phyloP scores from a whole-genome alignment of 768 basidiomycete genomes.

The Mycena leptocephala region DNA sequence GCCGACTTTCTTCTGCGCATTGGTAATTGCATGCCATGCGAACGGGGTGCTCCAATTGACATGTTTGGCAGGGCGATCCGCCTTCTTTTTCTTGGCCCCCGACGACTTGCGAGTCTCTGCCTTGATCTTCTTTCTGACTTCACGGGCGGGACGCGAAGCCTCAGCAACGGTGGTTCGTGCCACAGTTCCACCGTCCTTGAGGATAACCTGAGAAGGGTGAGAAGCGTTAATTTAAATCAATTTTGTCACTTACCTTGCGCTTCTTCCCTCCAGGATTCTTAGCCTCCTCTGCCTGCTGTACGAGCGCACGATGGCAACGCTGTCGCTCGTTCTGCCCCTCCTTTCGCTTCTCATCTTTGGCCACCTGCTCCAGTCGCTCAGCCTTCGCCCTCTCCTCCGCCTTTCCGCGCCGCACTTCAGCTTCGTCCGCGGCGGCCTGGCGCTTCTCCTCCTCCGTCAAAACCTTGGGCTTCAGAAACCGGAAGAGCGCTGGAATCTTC shows the following conservation, averaged over 20 bases:
- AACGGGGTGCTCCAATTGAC: constrained; percentile 27
- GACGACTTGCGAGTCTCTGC: background rate
- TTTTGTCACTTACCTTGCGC: background rate
- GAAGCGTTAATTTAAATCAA: background rate
- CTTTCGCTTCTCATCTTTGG: constrained; percentile 3
- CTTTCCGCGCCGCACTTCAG: constrained; percentile 1
- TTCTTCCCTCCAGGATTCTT: constrained; percentile 11
- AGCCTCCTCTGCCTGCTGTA: background rate
- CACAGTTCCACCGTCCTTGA: background rate
- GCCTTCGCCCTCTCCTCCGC: background rate
- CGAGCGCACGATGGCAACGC: background rate
- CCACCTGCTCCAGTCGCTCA: background rate
- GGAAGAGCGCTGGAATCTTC: constrained; percentile 3
- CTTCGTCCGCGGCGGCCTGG: background rate
- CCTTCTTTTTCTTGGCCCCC: constrained; percentile 13
- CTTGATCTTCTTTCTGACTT: constrained; percentile 21
- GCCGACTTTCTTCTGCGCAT: background rate
- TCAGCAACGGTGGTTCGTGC: constrained; percentile 8
- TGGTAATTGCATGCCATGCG: constrained; percentile 8
- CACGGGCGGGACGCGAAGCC: constrained; percentile 18
- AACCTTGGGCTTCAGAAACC: constrained; percentile 22
- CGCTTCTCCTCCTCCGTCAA: constrained; percentile 12
- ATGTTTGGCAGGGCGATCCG: constrained; percentile 15
- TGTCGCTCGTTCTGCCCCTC: constrained; percentile 29
- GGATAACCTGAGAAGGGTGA: background rate